Conservation (phyloP, 805 yeast species). For the Wilhelminamyces savonicus region DNA sequence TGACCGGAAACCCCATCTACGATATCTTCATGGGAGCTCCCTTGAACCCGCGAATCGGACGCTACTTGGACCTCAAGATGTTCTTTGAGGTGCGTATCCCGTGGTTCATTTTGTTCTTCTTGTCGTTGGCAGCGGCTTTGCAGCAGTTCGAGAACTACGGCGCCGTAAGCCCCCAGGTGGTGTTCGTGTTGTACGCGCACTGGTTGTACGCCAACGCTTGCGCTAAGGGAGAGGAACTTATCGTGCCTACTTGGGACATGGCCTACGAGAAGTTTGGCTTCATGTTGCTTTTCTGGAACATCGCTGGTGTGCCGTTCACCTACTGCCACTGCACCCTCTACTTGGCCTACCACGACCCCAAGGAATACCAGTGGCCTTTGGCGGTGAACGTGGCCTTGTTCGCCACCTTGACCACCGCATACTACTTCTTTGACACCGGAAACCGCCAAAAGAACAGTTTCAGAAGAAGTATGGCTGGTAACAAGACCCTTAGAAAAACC, state of each 20-base stretch:
- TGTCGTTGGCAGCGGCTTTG: constrained; percentile 66
- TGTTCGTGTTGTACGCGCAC: constrained; percentile 72
- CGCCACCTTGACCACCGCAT: constrained; percentile 56
- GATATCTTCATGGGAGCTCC: constrained; percentile 98
- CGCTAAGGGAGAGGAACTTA: constrained; percentile 94
- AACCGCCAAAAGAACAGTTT: constrained; percentile 94
- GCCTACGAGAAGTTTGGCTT: constrained; percentile 99
- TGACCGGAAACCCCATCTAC: constrained; percentile 87
- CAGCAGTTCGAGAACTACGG: constrained; percentile 84
- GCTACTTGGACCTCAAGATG: constrained; percentile 83
- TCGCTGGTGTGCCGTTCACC: constrained; percentile 98
- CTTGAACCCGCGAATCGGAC: constrained; percentile 90
- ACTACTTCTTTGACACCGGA: constrained; percentile 90
- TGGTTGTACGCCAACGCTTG: constrained; percentile 96
- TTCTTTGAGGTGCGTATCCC: constrained; percentile 96
- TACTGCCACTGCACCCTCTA: constrained; percentile 91
- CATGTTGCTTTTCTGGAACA: constrained; percentile 97
- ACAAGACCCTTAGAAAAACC: constrained; percentile 66
- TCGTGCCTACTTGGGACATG: constrained; percentile 99
- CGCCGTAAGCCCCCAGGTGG: constrained; percentile 67
- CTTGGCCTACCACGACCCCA: constrained; percentile 77
- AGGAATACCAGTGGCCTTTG: constrained; percentile 71
- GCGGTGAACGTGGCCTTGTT: constrained; percentile 53
- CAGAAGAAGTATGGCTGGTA: constrained; percentile 80
- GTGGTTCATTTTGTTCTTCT: constrained; percentile 84